A percentile compares a stretch with the other conserved stretches of the same genome.
phyloP scores from a whole-genome alignment of 164 flowering plant species.

The Pachysandra terminalis region DNA sequence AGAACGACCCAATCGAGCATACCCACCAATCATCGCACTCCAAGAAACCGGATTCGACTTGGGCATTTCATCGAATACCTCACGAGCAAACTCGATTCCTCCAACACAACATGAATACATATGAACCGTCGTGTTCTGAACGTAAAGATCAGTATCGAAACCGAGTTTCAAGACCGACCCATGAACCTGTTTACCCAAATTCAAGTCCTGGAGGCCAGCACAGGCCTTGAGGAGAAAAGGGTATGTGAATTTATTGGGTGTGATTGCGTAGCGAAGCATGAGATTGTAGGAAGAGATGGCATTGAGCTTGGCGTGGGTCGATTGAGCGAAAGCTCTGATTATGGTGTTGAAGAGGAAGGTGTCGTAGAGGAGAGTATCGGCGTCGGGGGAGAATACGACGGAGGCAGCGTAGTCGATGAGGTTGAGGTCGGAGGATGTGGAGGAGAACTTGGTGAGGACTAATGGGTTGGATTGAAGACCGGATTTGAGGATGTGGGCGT shows the following conservation, averaged over 20 bases:
- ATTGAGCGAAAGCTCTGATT: conserved; percentile 40
- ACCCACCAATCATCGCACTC: conserved; percentile 59
- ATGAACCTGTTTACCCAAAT: conserved; percentile 41
- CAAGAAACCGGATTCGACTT: conserved; percentile 39
- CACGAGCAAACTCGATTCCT: conserved; percentile 33
- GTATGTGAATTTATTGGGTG: conserved; percentile 50
- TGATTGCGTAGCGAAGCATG: conserved; percentile 31
- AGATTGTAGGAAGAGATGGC: conserved; percentile 26
- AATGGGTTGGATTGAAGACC: conserved; percentile 44
- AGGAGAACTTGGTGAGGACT: conserved; percentile 48
- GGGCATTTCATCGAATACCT: conserved; percentile 42
- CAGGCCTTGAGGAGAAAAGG: conserved; percentile 57
- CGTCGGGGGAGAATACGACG: conserved; percentile 28
- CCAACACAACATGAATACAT: conserved; percentile 38
- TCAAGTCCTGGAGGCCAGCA: conserved; percentile 36
- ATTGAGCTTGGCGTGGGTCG: conserved; percentile 16
- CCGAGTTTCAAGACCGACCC: conserved; percentile 44
- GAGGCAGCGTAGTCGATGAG: conserved; percentile 40
- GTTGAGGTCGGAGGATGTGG: conserved; percentile 31
- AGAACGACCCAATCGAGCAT: conserved; percentile 30
- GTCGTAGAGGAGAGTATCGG: conserved; percentile 30
- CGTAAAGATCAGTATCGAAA: conserved; percentile 40
- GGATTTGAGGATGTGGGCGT: conserved; percentile 36
- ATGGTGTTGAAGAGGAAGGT: conserved; percentile 49
- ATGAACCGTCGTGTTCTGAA: conserved; percentile 48